phyloP scores from a whole-genome alignment of 192 early-diverging fungal species.

The Allomyces macrogynus region DNA sequence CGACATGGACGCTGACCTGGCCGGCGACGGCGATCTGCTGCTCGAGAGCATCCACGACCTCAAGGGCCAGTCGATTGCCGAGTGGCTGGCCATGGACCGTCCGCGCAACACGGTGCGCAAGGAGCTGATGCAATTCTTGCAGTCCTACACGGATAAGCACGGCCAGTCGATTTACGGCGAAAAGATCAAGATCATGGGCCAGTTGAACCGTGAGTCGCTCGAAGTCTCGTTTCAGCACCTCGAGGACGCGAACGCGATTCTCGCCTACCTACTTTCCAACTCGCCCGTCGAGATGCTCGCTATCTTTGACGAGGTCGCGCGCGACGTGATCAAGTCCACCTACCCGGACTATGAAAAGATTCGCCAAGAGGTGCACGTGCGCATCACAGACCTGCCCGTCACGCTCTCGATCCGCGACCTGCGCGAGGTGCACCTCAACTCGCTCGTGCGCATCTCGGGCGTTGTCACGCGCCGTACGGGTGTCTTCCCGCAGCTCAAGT shows the following conservation, averaged over 20 bases:
- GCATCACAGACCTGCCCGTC: conserved; percentile 74
- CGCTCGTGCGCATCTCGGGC: conserved; percentile 71
- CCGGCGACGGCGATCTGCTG: conserved; percentile 32
- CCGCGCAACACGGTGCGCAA: conserved; percentile 60
- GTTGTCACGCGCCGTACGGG: conserved; percentile 82
- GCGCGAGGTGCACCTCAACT: conserved; percentile 79
- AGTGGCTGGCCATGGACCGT: conserved; percentile 70
- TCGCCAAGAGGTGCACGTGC: conserved; percentile 80
- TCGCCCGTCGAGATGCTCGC: conserved; percentile 70
- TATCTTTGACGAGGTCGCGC: conserved; percentile 82
- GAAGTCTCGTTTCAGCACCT: conserved; percentile 75
- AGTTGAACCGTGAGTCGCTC: conserved; percentile 64
- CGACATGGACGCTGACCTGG: conserved; percentile 29
- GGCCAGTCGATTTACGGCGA: conserved; percentile 86
- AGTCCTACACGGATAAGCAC: conserved; percentile 61
- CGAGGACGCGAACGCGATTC: conserved; percentile 47
- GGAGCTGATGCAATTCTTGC: conserved; percentile 76
- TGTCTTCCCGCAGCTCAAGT: conserved; percentile 93
- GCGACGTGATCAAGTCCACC: conserved; percentile 68
- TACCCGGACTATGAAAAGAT: conserved; percentile 83
- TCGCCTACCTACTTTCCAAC: conserved; percentile 80
- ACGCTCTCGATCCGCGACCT: conserved; percentile 70
- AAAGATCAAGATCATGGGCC: conserved; percentile 69
- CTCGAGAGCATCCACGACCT: conserved; percentile 65
- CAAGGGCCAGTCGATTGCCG: conserved; percentile 55